These are phyloP conservation scores for Globisporangium middletonii DNA, from an alignment of 352 stramenopile genomes.

Conservation along the genomic window DNA sequence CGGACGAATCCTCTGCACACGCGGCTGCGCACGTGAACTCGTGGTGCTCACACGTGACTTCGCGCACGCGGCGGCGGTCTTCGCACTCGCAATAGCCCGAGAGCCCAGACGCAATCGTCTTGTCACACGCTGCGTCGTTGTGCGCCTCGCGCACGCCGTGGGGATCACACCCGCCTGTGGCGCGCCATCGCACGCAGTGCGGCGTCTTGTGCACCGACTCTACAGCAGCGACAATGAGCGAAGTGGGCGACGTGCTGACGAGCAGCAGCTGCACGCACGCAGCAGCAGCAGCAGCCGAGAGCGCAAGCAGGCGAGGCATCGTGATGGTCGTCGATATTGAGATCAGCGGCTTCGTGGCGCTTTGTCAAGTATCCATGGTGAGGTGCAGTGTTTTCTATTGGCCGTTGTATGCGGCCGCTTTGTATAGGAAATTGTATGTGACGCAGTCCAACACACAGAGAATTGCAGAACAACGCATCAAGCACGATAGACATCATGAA, in stretches of 20 bases:
- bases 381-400: too few relatives aligned
- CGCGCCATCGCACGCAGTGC: constrained; percentile 69
- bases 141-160: constrained; percentile 57
- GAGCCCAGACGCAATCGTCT: constrained; percentile 35
- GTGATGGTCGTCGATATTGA: background rate
- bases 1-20: constrained; percentile 59
- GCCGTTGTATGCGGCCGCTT: too few relatives aligned
- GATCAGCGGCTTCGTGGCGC: background rate
- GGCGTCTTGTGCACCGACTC: background rate
- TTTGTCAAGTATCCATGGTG: background rate
- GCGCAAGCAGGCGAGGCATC: background rate
- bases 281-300: background rate
- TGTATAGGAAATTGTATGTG: too few relatives aligned
- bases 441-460: too few relatives aligned
- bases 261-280: background rate
- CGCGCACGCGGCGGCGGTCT: constrained; percentile 61
- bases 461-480: too few relatives aligned
- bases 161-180: constrained; percentile 61
- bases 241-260: background rate
- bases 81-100: constrained; percentile 83
- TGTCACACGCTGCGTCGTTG: constrained; percentile 52
- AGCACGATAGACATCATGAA: too few relatives aligned
- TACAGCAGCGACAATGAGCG: background rate
- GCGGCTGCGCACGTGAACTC: constrained; percentile 69
- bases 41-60: constrained; percentile 75